Conservation (phyloP, 1,139 yeast species). For the Yamadazyma sp. region DNA sequence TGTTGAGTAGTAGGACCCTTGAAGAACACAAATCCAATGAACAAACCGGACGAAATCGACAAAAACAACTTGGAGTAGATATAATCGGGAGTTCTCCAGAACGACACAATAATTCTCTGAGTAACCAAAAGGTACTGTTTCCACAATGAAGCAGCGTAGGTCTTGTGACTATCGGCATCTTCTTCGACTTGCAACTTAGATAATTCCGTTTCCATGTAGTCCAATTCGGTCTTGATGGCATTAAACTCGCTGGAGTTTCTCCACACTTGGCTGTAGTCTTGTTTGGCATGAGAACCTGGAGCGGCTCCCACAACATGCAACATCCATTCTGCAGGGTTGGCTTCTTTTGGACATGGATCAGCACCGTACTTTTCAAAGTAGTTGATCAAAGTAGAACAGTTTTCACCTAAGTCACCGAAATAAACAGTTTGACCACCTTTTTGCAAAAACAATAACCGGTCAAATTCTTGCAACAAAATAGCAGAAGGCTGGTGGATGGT, state of each 20-base stretch:
- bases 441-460: slow-evolving; percentile 69
- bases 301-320: slow-evolving; percentile 50
- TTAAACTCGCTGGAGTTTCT: slow-evolving; percentile 25
- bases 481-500: slow-evolving; percentile 88
- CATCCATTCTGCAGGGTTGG: slow-evolving; percentile 54
- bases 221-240: slow-evolving; percentile 22
- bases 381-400: slow-evolving; percentile 58
- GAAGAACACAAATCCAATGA: slow-evolving; percentile 51
- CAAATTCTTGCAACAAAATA: slow-evolving; percentile 71
- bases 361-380: slow-evolving; percentile 75
- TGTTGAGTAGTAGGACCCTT: slow-evolving; percentile 60
- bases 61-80: slow-evolving; percentile 40
- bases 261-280: slow-evolving; percentile 35
- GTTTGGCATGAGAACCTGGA: slow-evolving; percentile 33
- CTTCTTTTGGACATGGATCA: slow-evolving; percentile 52
- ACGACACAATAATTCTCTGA: slow-evolving; percentile 28
- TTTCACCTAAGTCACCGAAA: slow-evolving; percentile 75
- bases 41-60: slow-evolving; percentile 37
- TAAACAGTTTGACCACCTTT: slow-evolving; percentile 78
- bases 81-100: slow-evolving; percentile 45
- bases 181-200: slow-evolving; percentile 23
- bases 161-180: slow-evolving; percentile 20
- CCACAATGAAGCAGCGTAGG: slow-evolving; percentile 29
- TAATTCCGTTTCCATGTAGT: slow-evolving; percentile 26
- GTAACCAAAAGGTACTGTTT: slow-evolving; percentile 24